phyloP scores from a whole-genome alignment of 2,329 filamentous ascomycete species.

The Talaromyces sp. region DNA sequence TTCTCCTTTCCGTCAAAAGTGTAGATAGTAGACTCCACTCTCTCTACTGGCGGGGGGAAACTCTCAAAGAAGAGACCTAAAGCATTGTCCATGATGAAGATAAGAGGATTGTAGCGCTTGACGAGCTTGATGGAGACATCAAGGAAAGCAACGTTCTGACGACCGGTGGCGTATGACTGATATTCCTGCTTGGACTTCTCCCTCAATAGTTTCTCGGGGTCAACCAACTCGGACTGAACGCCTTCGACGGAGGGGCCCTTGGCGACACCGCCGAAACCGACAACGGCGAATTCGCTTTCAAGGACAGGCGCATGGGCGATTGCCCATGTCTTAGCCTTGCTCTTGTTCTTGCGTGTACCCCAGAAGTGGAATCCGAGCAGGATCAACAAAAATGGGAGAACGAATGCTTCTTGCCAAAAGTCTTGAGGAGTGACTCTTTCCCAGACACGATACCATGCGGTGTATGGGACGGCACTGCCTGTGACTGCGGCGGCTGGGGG shows the following conservation, averaged over 20 bases:
- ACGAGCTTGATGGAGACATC: conserved; percentile 77
- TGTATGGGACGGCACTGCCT: conserved; percentile 64
- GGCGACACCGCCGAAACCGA: conserved; percentile 67
- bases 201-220: conserved; percentile 64
- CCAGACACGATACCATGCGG: conserved; percentile 95
- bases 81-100: conserved; percentile 61
- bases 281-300: conserved; percentile 76
- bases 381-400: conserved; percentile 69
- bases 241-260: conserved; percentile 46
- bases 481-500: conserved; percentile 38
- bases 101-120: conserved; percentile 81
- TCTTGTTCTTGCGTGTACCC: conserved; percentile 74
- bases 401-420: conserved; percentile 81
- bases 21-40: conserved; percentile 72
- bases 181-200: conserved; percentile 88
- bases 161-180: conserved; percentile 80
- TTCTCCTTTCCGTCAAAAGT: conserved; percentile 90
- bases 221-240: conserved; percentile 44
- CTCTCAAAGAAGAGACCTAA: conserved; percentile 77
- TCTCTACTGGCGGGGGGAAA: conserved; percentile 65
- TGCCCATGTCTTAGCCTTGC: conserved; percentile 77
- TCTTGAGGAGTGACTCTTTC: conserved; percentile 80
- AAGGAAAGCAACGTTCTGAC: conserved; percentile 87
- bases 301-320: conserved; percentile 68
- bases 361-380: conserved; percentile 76